Percentiles rank a stretch among this genome's conserved stretches.
These are phyloP conservation scores for Auxenochlorella pyrenoidosa DNA, from an alignment of 139 green algal genomes.

Conservation along the genomic window DNA sequence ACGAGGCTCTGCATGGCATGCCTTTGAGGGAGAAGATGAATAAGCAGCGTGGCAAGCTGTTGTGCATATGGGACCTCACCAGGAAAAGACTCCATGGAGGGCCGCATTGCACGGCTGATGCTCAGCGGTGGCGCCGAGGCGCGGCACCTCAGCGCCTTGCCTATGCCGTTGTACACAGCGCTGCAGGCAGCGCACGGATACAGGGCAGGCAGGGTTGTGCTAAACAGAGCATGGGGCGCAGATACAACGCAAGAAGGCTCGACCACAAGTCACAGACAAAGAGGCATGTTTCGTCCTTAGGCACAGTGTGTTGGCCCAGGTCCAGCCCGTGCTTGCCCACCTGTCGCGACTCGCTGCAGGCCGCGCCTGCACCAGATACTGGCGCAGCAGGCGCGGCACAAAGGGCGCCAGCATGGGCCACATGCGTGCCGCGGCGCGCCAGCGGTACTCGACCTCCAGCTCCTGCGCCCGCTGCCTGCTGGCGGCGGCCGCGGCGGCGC, in stretches of 20 bases:
- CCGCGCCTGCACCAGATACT: slow-evolving; percentile 47
- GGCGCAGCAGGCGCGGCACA: slow-evolving; percentile 67
- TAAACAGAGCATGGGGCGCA: not conserved
- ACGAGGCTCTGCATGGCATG: not conserved
- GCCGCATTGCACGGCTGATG: slow-evolving; percentile 34
- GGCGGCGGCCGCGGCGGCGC: too few relatives aligned
- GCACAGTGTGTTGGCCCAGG: too few relatives aligned
- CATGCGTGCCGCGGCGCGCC: slow-evolving; percentile 19
- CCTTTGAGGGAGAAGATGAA: not conserved
- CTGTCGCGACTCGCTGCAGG: not conserved
- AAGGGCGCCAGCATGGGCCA: slow-evolving; percentile 64
- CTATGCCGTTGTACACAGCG: not conserved
- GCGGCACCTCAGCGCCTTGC: not conserved
- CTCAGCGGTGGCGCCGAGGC: not conserved
- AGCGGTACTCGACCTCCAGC: slow-evolving; percentile 12
- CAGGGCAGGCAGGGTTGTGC: not conserved
- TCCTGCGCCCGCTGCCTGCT: not conserved
- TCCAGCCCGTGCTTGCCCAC: not conserved
- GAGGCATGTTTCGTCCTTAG: too few relatives aligned
- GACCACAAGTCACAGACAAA: too few relatives aligned
- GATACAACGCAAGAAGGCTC: too few relatives aligned
- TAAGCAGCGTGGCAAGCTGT: not conserved
- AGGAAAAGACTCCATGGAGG: slow-evolving; percentile 62
- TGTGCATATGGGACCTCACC: not conserved
- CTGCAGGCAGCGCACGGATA: not conserved